Base-by-base conservation (phyloP, 2,329 filamentous ascomycete genomes). In the Penicillium sp. region DNA sequence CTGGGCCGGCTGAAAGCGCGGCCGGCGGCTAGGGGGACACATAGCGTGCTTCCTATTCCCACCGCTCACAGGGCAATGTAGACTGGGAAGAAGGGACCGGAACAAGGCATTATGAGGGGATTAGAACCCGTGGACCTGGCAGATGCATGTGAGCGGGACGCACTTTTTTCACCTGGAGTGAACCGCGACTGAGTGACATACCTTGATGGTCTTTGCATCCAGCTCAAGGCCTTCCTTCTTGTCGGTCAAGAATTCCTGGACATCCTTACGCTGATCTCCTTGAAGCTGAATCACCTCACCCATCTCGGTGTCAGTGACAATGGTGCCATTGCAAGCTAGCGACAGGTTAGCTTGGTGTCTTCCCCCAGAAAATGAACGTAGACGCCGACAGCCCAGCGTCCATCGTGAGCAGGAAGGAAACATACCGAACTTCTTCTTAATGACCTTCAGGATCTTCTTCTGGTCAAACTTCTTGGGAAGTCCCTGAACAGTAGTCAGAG, bases 221-320 rank as follows among this genome's bases (percentile, higher is more conserved):
- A 96, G 85, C 73, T 88, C 89, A 66, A 97, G 82, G 67, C 91
- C 91, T 69, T 90, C 88, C 75, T 90, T 89, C 82, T 95, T 94
- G 78, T 95, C 88, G 76, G 84, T 84, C 74, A 97, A 84, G 79
- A 97, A 98, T 70, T 96, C 90, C 74, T 94, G 88, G 72, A 96
- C 88, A 83, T 95, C 90, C 78, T 95, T 95, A 76, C 93, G 91
- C 81, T 98, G 93, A 74, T 98, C 93, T 67, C 93, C 93, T 76
- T 98, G 93, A 69, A 98, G 86, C 81, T 98, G 93, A 71, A 98
- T 96, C 81, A 97, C 91, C 81, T 97, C 90, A 72, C 91, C 91
- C 88, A 96, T 95, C 76, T 95, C 90, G 64, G 81, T 82, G 76
- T 97, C 91, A 70, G 83, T 83, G 75, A 97, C 90, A 73, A 97